Evolutionary conservation across 768 basidiomycete species (phyloP).

Genomic region (Hygrocybe punicea): DNA sequence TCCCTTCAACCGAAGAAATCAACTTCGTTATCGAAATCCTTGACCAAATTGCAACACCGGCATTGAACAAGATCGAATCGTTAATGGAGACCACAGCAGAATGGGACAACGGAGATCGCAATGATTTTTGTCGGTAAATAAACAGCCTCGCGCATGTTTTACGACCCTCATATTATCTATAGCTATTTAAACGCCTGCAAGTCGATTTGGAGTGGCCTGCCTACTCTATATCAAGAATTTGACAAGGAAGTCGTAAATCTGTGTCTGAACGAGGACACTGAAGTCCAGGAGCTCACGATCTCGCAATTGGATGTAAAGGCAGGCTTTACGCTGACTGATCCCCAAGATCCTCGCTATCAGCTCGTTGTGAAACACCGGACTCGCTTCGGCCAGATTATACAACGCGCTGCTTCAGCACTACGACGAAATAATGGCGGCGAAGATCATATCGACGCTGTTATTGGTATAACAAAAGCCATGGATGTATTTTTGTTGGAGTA

Average conservation of each 20-base stretch:
- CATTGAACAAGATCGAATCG: slow-evolving; percentile 61
- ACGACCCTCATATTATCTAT: neutral
- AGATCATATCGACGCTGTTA: slow-evolving; percentile 84
- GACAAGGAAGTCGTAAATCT: slow-evolving; percentile 54
- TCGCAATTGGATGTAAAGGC: slow-evolving; percentile 64
- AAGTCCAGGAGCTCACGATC: slow-evolving; percentile 69
- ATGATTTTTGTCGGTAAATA: slow-evolving; percentile 79
- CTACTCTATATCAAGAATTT: slow-evolving; percentile 62
- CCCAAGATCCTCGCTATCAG: slow-evolving; percentile 71
- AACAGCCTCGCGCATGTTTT: neutral
- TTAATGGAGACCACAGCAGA: slow-evolving; percentile 52
- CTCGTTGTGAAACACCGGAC: slow-evolving; percentile 52
- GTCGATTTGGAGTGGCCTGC: slow-evolving; percentile 74
- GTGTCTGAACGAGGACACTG: slow-evolving; percentile 58
- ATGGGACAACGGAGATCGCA: slow-evolving; percentile 67
- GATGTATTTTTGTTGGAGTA: slow-evolving; percentile 75
- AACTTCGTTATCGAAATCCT: slow-evolving; percentile 77
- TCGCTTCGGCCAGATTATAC: slow-evolving; percentile 65
- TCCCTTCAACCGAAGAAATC: slow-evolving; percentile 68
- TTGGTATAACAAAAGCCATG: slow-evolving; percentile 66
- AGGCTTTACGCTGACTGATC: slow-evolving; percentile 71
- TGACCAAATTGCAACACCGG: slow-evolving; percentile 61
- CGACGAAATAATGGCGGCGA: slow-evolving; percentile 62
- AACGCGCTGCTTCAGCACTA: slow-evolving; percentile 62
- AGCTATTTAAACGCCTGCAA: slow-evolving; percentile 68